Base-by-base conservation (phyloP, 2,329 filamentous ascomycete species). In the Alternaria sp. region DNA sequence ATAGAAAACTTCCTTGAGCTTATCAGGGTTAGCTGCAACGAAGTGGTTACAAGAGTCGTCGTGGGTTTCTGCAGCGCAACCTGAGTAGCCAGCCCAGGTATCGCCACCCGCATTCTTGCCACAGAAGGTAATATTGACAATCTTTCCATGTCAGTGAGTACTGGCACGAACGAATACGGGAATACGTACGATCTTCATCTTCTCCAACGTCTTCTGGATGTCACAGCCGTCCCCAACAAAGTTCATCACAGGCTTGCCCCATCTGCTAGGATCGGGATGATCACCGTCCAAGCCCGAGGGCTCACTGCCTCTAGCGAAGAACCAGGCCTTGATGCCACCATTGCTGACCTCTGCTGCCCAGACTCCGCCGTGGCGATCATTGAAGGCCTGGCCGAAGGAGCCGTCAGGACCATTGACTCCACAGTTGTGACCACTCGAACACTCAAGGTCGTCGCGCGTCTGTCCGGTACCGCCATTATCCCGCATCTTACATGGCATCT, bases 271-370 rank as follows among this genome's bases (percentile, higher is more conserved):
- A 63, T 84, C 78, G 1, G 84, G 85, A 1, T 61, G 68, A 16
- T 79, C 79, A 18, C 63, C 69, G 20, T 74, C 67, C 42, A 86
- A 80, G 20, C 85, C 83, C 1, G 54, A 53, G 0, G 84, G 84
- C 49, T 52, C 30, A 85, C 81, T 59, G 14, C 62, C 62, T n/a
- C 82, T 78, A 2, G 78, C 65, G 64, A 86, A 86, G 68, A 81
- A 83, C 83, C 84, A 87, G 61, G 85, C 82, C 55, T 81, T 79
- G 67, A 87, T 81, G 9, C 73, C 79, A 2, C 79, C 71, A 5
- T 69, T 62, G 4, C 82, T 81, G 75, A 84, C 78, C 63, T 85
- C 81, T 67, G 84, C 78, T 1, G 82, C 84, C 64, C 84, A 82
- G 1, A 86, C 72, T 51, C 83, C 84, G 14, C 84, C 46, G 20